Conservation (phyloP, 306 rosid species). For the Lupinus albus region DNA sequence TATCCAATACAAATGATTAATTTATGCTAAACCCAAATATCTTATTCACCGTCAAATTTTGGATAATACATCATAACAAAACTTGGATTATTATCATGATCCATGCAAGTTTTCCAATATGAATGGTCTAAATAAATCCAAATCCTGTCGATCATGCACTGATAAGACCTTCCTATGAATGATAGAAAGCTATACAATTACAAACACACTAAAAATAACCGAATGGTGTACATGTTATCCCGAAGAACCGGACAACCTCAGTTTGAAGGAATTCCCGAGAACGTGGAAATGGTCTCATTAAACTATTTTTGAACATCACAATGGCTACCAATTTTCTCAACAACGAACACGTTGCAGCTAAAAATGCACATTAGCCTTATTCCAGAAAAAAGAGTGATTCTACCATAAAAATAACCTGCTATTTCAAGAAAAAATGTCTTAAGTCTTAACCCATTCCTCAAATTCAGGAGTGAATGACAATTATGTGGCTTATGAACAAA, state of each 20-base stretch:
- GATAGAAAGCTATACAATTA: neutral
- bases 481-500: neutral
- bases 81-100: no score
- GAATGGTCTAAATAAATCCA: no score
- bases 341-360: conserved; percentile 3
- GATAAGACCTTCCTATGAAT: neutral
- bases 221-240: conserved; percentile 23
- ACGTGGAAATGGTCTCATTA: conserved; percentile 11
- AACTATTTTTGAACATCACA: conserved; percentile 34
- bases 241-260: conserved; percentile 6
- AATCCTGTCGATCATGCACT: no score
- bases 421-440: conserved; percentile 15
- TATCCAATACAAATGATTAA: no score
- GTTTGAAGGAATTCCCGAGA: neutral
- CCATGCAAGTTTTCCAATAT: no score
- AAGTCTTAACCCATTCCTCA: conserved; percentile 18
- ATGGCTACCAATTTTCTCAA: conserved; percentile 5
- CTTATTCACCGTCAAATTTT: no score
- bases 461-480: conserved; percentile 25
- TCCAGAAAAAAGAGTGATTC: conserved; percentile 27
- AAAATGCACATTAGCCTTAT: conserved; percentile 15
- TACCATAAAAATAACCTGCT: conserved; percentile 2
- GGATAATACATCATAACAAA: no score
- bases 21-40: no score
- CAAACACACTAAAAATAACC: conserved; percentile 17